Evolutionary conservation across 768 basidiomycete genomes (phyloP).

Genomic region (Lactarius sanguifluus): DNA sequence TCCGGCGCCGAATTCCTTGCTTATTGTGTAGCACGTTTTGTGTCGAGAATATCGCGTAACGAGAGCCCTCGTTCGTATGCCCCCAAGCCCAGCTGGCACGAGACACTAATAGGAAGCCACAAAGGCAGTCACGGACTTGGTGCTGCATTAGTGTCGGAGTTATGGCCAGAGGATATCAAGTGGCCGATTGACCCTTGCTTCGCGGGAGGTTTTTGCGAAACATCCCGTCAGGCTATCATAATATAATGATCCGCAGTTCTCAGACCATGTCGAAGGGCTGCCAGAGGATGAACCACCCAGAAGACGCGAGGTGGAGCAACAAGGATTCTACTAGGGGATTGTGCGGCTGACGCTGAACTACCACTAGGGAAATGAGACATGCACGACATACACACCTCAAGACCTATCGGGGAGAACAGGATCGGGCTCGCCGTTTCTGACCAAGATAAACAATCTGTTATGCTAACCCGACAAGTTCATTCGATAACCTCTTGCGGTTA

Average conservation of each 20-base stretch:
- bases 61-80: background rate
- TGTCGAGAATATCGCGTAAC: conserved; percentile 11
- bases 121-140: background rate
- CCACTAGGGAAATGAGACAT: background rate
- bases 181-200: conserved; percentile 6
- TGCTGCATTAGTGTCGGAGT: conserved; percentile 3
- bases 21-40: background rate
- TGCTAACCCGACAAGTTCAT: background rate
- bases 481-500: conserved; percentile 3
- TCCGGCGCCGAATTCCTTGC: conserved; percentile 15
- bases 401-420: background rate
- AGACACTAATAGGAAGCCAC: background rate
- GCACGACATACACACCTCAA: background rate
- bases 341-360: conserved; percentile 6
- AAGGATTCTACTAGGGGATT: conserved; percentile 2
- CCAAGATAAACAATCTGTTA: conserved; percentile 6
- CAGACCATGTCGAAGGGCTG: background rate
- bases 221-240: conserved; percentile 1
- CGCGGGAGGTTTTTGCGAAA: background rate
- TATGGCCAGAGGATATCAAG: conserved; percentile 10
- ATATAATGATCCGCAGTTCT: conserved; percentile 10
- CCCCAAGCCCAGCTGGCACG: background rate
- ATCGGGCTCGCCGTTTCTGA: conserved; percentile 12
- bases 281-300: background rate
- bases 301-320: conserved; percentile 9